Evolutionary conservation across 1,284 basidiomycete genomes (phyloP).

Genomic region (Boletellus deceptivus): DNA sequence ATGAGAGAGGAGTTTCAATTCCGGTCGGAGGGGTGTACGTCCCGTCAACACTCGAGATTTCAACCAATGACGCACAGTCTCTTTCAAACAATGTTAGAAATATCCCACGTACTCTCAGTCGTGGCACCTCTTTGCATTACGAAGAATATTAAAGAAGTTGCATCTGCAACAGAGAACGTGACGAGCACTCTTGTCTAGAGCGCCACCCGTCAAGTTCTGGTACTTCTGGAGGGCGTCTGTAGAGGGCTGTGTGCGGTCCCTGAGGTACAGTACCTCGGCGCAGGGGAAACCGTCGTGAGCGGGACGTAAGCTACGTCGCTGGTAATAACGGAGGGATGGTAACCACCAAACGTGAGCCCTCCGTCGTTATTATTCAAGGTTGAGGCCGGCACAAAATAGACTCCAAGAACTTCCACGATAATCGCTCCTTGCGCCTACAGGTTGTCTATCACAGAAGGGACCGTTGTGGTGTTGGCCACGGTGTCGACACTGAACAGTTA

Average conservation of each 20-base stretch:
- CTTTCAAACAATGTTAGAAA: no score
- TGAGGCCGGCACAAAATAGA: slow-evolving; percentile 47
- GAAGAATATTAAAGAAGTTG: no score
- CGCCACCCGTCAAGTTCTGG: background rate
- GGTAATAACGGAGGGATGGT: slow-evolving; percentile 42
- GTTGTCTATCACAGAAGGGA: slow-evolving; percentile 46
- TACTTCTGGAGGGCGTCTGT: background rate
- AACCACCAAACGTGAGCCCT: slow-evolving; percentile 49
- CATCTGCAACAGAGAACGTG: no score
- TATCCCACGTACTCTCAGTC: no score
- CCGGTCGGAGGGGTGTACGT: no score
- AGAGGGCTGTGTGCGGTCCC: background rate
- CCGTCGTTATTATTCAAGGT: slow-evolving; percentile 37
- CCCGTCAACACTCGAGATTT: no score
- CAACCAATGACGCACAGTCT: no score
- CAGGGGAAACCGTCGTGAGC: slow-evolving; percentile 47
- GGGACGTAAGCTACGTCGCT: slow-evolving; percentile 45
- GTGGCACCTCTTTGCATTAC: no score
- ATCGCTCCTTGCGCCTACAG: slow-evolving; percentile 44
- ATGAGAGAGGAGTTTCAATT: no score
- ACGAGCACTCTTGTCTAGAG: background rate
- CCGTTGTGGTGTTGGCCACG: slow-evolving; percentile 19
- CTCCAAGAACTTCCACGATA: slow-evolving; percentile 42
- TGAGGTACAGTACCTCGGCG: background rate
- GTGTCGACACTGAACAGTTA: slow-evolving; percentile 49